Conservation (phyloP, 306 rosid species). For the Trichosanthes truncata region DNA sequence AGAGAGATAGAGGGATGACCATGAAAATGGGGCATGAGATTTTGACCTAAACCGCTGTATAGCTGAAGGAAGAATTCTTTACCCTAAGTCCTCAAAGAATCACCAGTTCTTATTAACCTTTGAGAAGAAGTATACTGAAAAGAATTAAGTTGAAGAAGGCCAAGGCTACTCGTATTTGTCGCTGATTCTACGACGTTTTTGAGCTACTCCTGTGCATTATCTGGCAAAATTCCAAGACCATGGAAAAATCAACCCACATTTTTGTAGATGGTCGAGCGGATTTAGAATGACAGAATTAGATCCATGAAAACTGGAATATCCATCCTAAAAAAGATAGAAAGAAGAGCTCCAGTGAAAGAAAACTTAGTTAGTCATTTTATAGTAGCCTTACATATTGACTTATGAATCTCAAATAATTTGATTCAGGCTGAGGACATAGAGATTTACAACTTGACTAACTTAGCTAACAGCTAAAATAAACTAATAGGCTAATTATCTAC, state of each 20-base stretch:
- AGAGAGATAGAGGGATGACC: constrained; percentile 21
- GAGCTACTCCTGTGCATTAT: constrained; percentile 8
- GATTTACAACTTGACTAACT: not conserved
- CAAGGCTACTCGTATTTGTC: not conserved
- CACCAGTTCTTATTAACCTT: constrained; percentile 13
- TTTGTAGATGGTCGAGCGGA: not conserved
- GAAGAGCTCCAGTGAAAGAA: no score
- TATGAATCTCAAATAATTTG: no score
- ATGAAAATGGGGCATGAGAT: not conserved
- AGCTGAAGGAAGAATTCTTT: constrained; percentile 1
- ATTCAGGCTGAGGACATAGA: no score
- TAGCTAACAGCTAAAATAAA: not conserved
- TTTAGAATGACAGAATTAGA: not conserved
- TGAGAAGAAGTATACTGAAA: not conserved
- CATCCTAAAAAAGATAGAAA: no score
- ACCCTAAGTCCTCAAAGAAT: constrained; percentile 1
- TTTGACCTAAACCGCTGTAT: not conserved
- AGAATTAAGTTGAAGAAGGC: constrained; percentile 8
- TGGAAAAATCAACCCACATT: not conserved
- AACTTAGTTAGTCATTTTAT: no score
- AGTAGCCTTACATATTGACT: not conserved
- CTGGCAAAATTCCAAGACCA: not conserved
- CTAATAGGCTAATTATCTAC: not conserved
- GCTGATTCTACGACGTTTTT: not conserved
- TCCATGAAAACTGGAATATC: not conserved